Base-by-base conservation (phyloP, 768 basidiomycete species). In the Lyophyllum semitale region DNA sequence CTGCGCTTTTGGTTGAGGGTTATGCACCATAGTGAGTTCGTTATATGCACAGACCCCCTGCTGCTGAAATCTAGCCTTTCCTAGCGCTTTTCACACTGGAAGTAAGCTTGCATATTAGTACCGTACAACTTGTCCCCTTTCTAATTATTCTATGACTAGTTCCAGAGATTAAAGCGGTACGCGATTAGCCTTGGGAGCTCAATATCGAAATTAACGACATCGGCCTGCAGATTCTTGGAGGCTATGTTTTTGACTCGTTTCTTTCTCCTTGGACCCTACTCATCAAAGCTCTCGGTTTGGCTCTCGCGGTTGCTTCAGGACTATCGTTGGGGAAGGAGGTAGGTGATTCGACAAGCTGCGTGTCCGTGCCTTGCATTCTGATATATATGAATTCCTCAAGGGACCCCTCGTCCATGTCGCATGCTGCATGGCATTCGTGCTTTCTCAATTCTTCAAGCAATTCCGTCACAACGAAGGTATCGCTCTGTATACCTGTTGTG, bases 361-460 rank as follows among this genome's bases (percentile, higher is more conserved):
- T 42, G 20, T 23, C 35, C 26, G 15, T 26, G 20, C 37, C 18
- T 41, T 15, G 27, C 29, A 25, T 45, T n/a, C 32, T 57, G 27
- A 45, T 46, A 32, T 57, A 33, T 38, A 15, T 18, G 17, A 9
- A 38, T 51, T 27, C 37, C 40, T 48, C 12, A 44, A 88, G 84
- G 93, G 92, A 0, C 93, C 92, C 4, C 73, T 95, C 27, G 90
- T 94, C 0, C 93, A 95, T 65, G 89, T 96, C 50, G 79, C 89
- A 2, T 89, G 88, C 54, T 93, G 92, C 67, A 82, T 92, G 73
- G 89, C 89, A 7, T 88, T 84, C 64, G 75, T 91, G 33, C 68
- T 89, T 30, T 84, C 86, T 4, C 71, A 83, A 4, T 66, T 85
- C 40, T 91, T 93, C 68, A 74, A 77, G 42, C 84, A 89, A 64